Evolutionary conservation across 2,329 filamentous ascomycete genomes (phyloP).

Genomic region (Thyridium curvatum): DNA sequence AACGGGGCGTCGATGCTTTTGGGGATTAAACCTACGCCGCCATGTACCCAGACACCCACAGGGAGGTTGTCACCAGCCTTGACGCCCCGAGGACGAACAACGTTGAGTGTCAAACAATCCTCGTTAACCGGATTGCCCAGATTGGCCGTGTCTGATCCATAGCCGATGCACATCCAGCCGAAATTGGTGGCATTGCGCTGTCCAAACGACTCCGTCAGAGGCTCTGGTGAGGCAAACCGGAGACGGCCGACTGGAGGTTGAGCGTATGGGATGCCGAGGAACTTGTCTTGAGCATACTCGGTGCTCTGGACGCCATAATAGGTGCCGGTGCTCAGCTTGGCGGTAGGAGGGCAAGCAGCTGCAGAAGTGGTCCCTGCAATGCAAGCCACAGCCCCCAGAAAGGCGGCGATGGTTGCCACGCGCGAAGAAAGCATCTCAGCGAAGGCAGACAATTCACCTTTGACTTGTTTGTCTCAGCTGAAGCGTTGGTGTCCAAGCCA

Average conservation of each 20-base stretch:
- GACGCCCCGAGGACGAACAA: conserved; percentile 47
- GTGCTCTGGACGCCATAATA: conserved; percentile 26
- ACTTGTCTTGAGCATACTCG: conserved; percentile 39
- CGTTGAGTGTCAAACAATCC: conserved; percentile 57
- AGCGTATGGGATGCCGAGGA: conserved; percentile 51
- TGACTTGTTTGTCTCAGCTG: too few species aligned
- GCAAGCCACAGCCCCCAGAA: conserved; percentile 1
- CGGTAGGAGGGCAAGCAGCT: too few species aligned
- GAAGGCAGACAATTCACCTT: too few species aligned
- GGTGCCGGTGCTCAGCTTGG: conserved; percentile 21
- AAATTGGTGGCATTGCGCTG: conserved; percentile 34
- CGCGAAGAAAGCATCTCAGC: conserved; percentile 3
- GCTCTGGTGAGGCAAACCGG: conserved; percentile 20
- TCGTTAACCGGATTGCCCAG: conserved; percentile 27
- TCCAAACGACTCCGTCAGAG: conserved; percentile 15
- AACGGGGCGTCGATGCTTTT: too few species aligned
- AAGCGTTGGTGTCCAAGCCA: too few species aligned
- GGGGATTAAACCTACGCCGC: conserved; percentile 14
- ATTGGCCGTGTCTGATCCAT: conserved; percentile 25
- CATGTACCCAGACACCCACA: conserved; percentile 54
- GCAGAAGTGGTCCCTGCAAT: not conserved
- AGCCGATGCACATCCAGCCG: conserved; percentile 41
- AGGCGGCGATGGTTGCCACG: conserved; percentile 1
- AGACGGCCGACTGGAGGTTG: conserved; percentile 28
- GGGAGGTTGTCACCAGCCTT: conserved; percentile 28